Conservation (phyloP, 805 yeast species). For the Kluyveromyces dobzhanskii region DNA sequence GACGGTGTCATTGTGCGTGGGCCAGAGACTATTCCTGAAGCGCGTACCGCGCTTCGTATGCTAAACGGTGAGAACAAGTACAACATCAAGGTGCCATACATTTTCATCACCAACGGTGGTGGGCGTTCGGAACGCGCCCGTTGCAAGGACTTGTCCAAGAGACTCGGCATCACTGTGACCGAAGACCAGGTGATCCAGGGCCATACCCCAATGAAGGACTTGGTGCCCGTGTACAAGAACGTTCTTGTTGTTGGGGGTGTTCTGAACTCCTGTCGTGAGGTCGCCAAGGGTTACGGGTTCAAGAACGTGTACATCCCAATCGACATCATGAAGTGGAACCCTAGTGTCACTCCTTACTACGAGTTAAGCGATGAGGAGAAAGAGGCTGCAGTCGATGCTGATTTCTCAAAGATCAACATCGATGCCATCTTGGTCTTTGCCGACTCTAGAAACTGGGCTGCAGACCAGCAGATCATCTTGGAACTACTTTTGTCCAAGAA, state of each 20-base stretch:
- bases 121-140: conserved; percentile 75
- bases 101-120: conserved; percentile 87
- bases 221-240: conserved; percentile 57
- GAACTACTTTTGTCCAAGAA: conserved; percentile 67
- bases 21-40: conserved; percentile 76
- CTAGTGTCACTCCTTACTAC: conserved; percentile 80
- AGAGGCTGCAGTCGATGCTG: conserved; percentile 42
- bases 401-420: conserved; percentile 57
- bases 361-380: conserved; percentile 65
- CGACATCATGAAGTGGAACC: conserved; percentile 80
- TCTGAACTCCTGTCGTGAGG: conserved; percentile 74
- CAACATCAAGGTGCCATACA: conserved; percentile 72
- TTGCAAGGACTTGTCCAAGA: conserved; percentile 57
- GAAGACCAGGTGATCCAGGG: conserved; percentile 85
- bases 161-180: conserved; percentile 53
- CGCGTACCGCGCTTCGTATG: conserved; percentile 60
- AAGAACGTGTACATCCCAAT: conserved; percentile 72
- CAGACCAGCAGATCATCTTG: conserved; percentile 81
- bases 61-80: conserved; percentile 72
- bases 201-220: conserved; percentile 87
- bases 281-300: conserved; percentile 80
- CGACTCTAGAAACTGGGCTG: conserved; percentile 89
- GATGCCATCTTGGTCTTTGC: conserved; percentile 87
- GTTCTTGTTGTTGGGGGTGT: conserved; percentile 87
- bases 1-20: conserved; percentile 88